Base-by-base conservation (phyloP, 768 basidiomycete species). In the Suillus bovinus region DNA sequence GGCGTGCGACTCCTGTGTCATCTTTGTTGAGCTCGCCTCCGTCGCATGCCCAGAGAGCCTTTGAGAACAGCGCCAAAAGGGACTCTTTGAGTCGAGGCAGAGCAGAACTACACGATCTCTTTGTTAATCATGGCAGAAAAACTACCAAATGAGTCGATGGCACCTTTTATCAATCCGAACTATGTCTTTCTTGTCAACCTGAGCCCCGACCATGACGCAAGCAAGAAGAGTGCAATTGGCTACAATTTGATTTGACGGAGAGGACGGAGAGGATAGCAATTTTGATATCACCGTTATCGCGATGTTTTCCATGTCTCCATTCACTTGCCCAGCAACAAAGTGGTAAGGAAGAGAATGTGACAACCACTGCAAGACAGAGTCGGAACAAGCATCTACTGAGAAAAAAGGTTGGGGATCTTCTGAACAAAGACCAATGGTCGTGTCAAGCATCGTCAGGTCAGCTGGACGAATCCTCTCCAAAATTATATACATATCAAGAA, bases 401-500 rank as follows among this genome's bases (percentile, higher is more conserved):
- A n/a, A n/a, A n/a, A n/a, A n/a, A n/a, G n/a, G n/a, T n/a, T n/a
- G n/a, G n/a, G n/a, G n/a, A n/a, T 9, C 41, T 11, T 44, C 42
- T 4, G 10, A 1, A 44, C 42, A 44, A 16, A 47, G 44, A 5
- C 22, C 3, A 1, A 11, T 24, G 14, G 46, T 14, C 5, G 24
- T 7, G 11, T 0, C 1, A 16, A 47, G 46, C 3, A 47, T 3
- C 20, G 1, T 4, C 2, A 10, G 1, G 20, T 44, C 2, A n/a
- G n/a, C 42, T 44, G 10, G 4, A n/a, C 9, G 0, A 4, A n/a
- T 4, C 10, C 3, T 31, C 3, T 1, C 8, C 20, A 4, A 6
- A 31, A 6, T 31, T n/a, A n/a, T n/a, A n/a, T n/a, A n/a, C n/a
- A 44, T n/a, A 8, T 11, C 0, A 11, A 4, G 10, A 44, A 44